A percentile compares a stretch with the other conserved stretches of the same genome.
These are phyloP conservation scores for Xylogone sp. DNA, from an alignment of 2,329 filamentous ascomycete genomes.

Conservation along the genomic window DNA sequence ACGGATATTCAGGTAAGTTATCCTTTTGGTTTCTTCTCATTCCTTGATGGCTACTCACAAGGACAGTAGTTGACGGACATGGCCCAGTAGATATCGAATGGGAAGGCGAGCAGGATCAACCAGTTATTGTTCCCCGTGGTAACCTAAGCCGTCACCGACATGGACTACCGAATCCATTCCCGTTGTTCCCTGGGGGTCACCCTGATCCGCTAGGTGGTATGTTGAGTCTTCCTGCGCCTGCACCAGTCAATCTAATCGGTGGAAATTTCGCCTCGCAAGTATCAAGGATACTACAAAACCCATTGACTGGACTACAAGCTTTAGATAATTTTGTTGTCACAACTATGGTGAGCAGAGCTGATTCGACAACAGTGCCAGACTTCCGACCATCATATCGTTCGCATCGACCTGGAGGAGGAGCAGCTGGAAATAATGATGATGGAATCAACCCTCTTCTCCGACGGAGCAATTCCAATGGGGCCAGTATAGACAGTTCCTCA, in stretches of 20 bases:
- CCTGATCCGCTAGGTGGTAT: conserved; percentile 51
- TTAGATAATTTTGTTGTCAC: not conserved
- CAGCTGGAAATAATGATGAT: conserved; percentile 64
- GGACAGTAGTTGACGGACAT: conserved; percentile 17
- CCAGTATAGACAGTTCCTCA: conserved; percentile 41
- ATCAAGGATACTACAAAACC: not conserved
- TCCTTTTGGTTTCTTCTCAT: not conserved
- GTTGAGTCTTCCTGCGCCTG: conserved; percentile 21
- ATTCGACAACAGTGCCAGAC: conserved; percentile 28
- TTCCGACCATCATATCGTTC: conserved; percentile 41
- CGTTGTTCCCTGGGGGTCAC: conserved; percentile 54
- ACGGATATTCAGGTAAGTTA: conserved; percentile 54
- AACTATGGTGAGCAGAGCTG: conserved; percentile 17
- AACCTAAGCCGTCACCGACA: conserved; percentile 52
- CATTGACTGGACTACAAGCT: not conserved
- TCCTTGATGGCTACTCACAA: conserved; percentile 4
- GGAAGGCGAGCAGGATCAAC: conserved; percentile 51
- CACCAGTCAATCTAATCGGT: not conserved
- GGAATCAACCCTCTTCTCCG: conserved; percentile 84
- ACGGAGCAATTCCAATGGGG: conserved; percentile 41
- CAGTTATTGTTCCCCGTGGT: conserved; percentile 38
- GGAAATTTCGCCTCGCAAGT: not conserved
- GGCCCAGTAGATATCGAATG: conserved; percentile 46
- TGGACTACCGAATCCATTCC: conserved; percentile 56
- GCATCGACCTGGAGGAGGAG: conserved; percentile 46